These are phyloP conservation scores for Leucosporidium creatinivorum DNA, from an alignment of 768 basidiomycete species.

Conservation along the genomic window DNA sequence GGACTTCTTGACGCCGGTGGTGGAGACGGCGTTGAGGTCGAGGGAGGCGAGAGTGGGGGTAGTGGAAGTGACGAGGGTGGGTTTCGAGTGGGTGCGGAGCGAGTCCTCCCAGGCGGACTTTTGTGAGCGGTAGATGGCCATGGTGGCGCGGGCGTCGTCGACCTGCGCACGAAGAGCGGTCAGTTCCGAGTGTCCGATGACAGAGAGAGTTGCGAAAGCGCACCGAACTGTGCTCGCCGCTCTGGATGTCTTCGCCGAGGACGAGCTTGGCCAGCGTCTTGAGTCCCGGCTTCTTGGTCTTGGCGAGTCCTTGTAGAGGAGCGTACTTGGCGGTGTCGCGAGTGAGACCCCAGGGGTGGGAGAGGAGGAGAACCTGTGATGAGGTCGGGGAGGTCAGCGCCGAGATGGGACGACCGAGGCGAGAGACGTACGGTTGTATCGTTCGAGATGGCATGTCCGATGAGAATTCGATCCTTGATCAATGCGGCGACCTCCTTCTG, in stretches of 20 bases:
- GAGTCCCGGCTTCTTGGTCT: slow-evolving; percentile 63
- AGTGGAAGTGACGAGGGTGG: slow-evolving; percentile 34
- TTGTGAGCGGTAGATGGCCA: slow-evolving; percentile 82
- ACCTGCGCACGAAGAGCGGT: slow-evolving; percentile 50
- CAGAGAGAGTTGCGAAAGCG: slow-evolving; percentile 39
- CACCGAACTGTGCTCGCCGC: slow-evolving; percentile 85
- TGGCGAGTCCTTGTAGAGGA: slow-evolving; percentile 49
- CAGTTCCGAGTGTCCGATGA: not conserved
- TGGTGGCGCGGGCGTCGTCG: slow-evolving; percentile 85
- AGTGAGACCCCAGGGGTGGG: slow-evolving; percentile 43
- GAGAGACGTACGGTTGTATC: slow-evolving; percentile 64
- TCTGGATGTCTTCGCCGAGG: slow-evolving; percentile 69
- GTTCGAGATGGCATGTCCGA: slow-evolving; percentile 87
- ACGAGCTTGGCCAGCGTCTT: slow-evolving; percentile 73
- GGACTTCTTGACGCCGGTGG: slow-evolving; percentile 23
- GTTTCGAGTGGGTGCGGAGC: slow-evolving; percentile 37
- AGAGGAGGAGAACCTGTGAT: slow-evolving; percentile 43
- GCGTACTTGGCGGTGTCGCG: slow-evolving; percentile 45
- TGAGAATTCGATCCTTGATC: slow-evolving; percentile 65
- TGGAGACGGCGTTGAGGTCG: slow-evolving; percentile 15
- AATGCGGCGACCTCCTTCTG: slow-evolving; percentile 70
- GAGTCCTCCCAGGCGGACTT: slow-evolving; percentile 74
- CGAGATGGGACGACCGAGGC: slow-evolving; percentile 51
- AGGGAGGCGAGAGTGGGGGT: slow-evolving; percentile 11
- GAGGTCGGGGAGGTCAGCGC: not conserved